phyloP scores from a whole-genome alignment of 1,284 basidiomycete species.

The Puccinia hordei region DNA sequence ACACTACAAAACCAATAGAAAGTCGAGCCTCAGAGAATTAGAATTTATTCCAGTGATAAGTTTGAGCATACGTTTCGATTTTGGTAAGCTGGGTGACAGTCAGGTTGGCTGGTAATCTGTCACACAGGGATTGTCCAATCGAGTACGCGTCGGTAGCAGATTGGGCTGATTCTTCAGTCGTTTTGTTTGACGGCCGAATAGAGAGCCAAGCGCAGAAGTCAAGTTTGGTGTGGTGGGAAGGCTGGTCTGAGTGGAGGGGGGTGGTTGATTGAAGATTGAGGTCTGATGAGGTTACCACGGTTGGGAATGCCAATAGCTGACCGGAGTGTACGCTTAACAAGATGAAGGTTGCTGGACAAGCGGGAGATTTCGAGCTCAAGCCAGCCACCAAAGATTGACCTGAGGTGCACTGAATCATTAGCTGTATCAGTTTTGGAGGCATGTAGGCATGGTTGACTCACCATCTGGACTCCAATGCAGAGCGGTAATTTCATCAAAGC shows the following conservation, averaged over 20 bases:
- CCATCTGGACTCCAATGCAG: conserved; percentile 49
- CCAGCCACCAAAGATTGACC: conserved; percentile 41
- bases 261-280: conserved; percentile 9
- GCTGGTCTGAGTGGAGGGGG: background rate
- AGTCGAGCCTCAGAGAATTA: background rate
- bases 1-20: conserved; percentile 1
- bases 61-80: conserved; percentile 36
- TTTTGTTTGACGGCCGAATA: background rate
- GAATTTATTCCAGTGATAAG: background rate
- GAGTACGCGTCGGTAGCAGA: background rate
- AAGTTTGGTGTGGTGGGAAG: conserved; percentile 12
- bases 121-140: conserved; percentile 38
- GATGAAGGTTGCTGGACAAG: conserved; percentile 35
- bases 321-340: conserved; percentile 45
- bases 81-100: conserved; percentile 9
- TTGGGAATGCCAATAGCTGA: conserved; percentile 35
- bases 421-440: background rate
- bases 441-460: background rate
- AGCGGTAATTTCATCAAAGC: conserved; percentile 43
- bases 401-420: background rate
- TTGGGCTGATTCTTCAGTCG: background rate
- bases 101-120: conserved; percentile 36
- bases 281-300: conserved; percentile 20
- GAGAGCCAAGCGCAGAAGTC: conserved; percentile 31
- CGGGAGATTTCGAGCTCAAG: conserved; percentile 15